These are phyloP conservation scores for Rhynchosporium secalis DNA, from an alignment of 2,329 filamentous ascomycete species.

Conservation along the genomic window DNA sequence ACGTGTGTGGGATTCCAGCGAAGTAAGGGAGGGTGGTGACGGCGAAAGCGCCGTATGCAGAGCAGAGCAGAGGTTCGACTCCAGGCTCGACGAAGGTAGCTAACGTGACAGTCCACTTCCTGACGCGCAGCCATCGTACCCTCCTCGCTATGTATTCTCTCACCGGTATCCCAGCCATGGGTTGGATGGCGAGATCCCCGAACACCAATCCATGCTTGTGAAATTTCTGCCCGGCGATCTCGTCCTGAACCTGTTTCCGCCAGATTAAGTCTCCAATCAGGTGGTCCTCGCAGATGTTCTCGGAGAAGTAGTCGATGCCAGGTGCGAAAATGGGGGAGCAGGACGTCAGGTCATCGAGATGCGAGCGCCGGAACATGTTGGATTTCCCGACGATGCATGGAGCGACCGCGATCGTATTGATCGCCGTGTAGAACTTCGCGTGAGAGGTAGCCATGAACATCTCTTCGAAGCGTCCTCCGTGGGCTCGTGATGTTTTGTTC, in stretches of 20 bases:
- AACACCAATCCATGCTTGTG: constrained; percentile 81
- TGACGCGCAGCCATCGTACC: constrained; percentile 85
- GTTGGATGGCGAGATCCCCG: constrained; percentile 87
- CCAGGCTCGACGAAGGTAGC: constrained; percentile 93
- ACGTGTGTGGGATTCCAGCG: constrained; percentile 59
- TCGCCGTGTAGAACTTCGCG: constrained; percentile 96
- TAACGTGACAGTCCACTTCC: constrained; percentile 88
- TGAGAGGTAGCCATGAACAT: constrained; percentile 92
- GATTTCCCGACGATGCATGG: constrained; percentile 96
- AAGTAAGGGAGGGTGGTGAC: constrained; percentile 72
- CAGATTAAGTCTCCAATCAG: constrained; percentile 91
- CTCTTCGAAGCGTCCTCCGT: constrained; percentile 86
- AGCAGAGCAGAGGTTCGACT: constrained; percentile 85
- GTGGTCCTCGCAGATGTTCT: constrained; percentile 97
- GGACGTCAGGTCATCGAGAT: constrained; percentile 72
- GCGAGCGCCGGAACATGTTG: constrained; percentile 95
- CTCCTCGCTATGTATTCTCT: constrained; percentile 75
- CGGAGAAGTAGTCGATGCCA: constrained; percentile 90
- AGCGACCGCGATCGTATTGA: constrained; percentile 87
- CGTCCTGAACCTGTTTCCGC: constrained; percentile 62
- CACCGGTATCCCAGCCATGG: constrained; percentile 79
- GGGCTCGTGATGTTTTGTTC: constrained; percentile 43
- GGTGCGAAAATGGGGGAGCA: constrained; percentile 47
- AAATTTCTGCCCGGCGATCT: constrained; percentile 47
- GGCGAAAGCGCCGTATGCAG: constrained; percentile 75